These are phyloP conservation scores for Neofusicoccum laricinum DNA, from an alignment of 2,329 filamentous ascomycete genomes.

Conservation along the genomic window DNA sequence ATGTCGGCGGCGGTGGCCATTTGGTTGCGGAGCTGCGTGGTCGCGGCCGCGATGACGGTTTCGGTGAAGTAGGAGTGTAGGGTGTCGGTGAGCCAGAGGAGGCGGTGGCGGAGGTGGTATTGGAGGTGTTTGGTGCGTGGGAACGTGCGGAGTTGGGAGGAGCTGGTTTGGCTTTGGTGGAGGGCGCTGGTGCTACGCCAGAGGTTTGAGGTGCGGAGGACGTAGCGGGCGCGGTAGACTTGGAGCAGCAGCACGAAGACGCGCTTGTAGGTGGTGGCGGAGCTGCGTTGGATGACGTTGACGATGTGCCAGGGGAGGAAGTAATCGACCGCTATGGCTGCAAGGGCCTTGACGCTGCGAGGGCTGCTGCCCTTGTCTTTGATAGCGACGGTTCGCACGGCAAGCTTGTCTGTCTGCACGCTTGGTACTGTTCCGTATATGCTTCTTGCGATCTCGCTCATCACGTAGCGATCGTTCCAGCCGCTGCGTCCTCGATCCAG, in stretches of 20 bases:
- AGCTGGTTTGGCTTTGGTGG: constrained; percentile 23
- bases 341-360: constrained; percentile 55
- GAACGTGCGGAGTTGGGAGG: constrained; percentile 26
- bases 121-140: neutral
- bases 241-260: constrained; percentile 77
- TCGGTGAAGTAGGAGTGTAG: constrained; percentile 74
- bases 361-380: constrained; percentile 51
- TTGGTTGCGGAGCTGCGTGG: constrained; percentile 53
- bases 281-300: constrained; percentile 69
- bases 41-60: constrained; percentile 65
- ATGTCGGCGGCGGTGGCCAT: constrained; percentile 67
- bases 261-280: constrained; percentile 65
- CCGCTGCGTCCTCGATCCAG: constrained; percentile 59
- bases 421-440: constrained; percentile 57
- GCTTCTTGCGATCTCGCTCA: constrained; percentile 75
- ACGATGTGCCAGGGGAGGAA: constrained; percentile 57
- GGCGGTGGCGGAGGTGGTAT: constrained; percentile 62
- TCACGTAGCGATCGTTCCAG: constrained; percentile 79
- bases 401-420: constrained; percentile 61
- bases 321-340: constrained; percentile 65
- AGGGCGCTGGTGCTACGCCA: constrained; percentile 27
- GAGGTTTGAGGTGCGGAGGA: constrained; percentile 52
- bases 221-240: constrained; percentile 65
- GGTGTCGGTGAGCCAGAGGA: constrained; percentile 75
- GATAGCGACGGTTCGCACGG: constrained; percentile 52